These are phyloP conservation scores for Myxozyma neglecta DNA, from an alignment of 805 yeast genomes.

Conservation along the genomic window DNA sequence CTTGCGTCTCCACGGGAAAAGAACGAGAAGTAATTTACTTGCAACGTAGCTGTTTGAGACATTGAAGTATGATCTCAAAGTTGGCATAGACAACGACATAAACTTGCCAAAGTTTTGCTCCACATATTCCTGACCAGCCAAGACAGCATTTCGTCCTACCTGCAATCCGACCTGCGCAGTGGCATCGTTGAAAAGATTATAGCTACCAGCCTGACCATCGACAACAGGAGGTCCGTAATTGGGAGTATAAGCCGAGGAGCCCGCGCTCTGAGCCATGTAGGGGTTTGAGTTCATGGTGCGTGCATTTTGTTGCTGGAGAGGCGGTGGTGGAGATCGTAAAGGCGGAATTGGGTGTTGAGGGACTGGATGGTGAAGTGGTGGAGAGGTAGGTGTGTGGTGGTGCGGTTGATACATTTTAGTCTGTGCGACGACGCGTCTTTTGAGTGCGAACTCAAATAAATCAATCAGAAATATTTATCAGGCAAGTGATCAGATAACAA, in stretches of 20 bases:
- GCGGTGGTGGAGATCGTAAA: constrained; percentile 39
- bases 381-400: constrained; percentile 34
- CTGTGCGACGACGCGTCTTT: not conserved
- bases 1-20: constrained; percentile 82
- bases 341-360: constrained; percentile 49
- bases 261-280: constrained; percentile 12
- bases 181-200: constrained; percentile 66
- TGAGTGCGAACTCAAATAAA: not conserved
- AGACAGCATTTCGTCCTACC: constrained; percentile 80
- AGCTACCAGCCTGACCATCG: constrained; percentile 6
- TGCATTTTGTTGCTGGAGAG: constrained; percentile 4
- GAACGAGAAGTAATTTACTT: constrained; percentile 65
- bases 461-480: not conserved
- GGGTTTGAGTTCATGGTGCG: constrained; percentile 16
- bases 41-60: constrained; percentile 87
- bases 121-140: constrained; percentile 75
- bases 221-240: constrained; percentile 11
- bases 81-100: constrained; percentile 46
- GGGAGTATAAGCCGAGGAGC: not conserved
- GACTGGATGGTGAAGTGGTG: constrained; percentile 48
- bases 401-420: constrained; percentile 29
- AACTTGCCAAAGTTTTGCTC: constrained; percentile 64
- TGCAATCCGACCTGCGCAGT: constrained; percentile 83
- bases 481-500: too few species aligned
- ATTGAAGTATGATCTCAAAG: constrained; percentile 83